Evolutionary conservation across 2,329 filamentous ascomycete species (phyloP).

Genomic region (Aureobasidium zeae): DNA sequence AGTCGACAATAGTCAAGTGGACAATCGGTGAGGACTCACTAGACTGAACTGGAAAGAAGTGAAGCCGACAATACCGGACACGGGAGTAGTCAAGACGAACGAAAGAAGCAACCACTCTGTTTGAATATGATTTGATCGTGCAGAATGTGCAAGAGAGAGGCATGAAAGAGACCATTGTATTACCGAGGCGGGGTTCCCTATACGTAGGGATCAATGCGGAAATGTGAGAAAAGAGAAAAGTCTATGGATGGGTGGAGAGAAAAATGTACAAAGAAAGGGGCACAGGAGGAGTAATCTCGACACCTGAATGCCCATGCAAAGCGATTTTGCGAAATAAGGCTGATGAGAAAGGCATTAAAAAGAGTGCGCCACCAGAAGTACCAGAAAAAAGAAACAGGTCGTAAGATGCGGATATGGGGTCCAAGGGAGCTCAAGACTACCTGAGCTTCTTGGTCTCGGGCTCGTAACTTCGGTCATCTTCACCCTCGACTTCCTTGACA

Average conservation of each 20-base stretch:
- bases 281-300: constrained; percentile 4
- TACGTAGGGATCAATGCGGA: no score
- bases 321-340: neutral
- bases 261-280: neutral
- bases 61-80: no score
- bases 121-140: no score
- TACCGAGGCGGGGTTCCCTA: no score
- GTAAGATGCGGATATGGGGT: neutral
- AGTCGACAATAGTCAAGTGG: no score
- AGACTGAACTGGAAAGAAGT: no score
- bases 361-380: constrained; percentile 1
- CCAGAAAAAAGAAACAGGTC: constrained; percentile 1
- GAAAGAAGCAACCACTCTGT: no score
- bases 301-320: constrained; percentile 8
- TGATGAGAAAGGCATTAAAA: neutral
- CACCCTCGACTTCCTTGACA: constrained; percentile 61
- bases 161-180: no score
- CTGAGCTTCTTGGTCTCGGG: constrained; percentile 35
- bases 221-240: neutral
- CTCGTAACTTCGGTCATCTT: constrained; percentile 39
- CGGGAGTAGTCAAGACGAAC: no score
- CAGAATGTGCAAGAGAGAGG: no score
- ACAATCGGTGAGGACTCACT: no score
- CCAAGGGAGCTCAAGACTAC: constrained; percentile 16
- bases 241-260: constrained; percentile 5